Evolutionary conservation across 176 grass and related monocot species (phyloP).

Genomic region (Ensete glaucum): DNA sequence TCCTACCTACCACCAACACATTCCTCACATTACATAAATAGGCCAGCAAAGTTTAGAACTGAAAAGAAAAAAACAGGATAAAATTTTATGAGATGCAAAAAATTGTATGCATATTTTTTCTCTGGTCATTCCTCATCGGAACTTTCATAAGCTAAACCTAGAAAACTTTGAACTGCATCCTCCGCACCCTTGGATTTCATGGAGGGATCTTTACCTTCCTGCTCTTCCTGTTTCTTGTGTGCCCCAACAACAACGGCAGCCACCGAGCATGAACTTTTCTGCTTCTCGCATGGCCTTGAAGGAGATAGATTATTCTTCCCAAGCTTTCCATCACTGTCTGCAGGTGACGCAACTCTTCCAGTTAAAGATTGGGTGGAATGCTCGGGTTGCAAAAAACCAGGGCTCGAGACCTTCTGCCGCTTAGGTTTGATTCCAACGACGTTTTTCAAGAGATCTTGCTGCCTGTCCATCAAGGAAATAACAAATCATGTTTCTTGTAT

Average conservation of each 20-base stretch:
- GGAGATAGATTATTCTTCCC: conserved; percentile 1
- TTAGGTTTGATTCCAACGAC: conserved; percentile 87
- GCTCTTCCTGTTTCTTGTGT: no score
- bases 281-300: not conserved
- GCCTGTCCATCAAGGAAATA: conserved; percentile 36
- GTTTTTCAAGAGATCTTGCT: conserved; percentile 77
- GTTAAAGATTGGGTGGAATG: conserved; percentile 7
- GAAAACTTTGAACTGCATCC: conserved; percentile 35
- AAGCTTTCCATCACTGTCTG: not conserved
- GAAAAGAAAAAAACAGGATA: not conserved
- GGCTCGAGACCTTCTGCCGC: conserved; percentile 28
- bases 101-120: not conserved
- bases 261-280: not conserved
- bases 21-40: not conserved
- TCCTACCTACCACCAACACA: not conserved
- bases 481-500: not conserved
- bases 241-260: no score
- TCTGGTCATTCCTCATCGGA: conserved; percentile 53
- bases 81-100: not conserved
- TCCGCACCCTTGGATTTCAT: no score
- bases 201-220: no score
- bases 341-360: conserved; percentile 3
- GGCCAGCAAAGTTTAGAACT: not conserved
- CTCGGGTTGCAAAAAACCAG: conserved; percentile 20
- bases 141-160: conserved; percentile 73